A percentile compares a stretch with the other conserved stretches of the same genome.
Conservation (phyloP, 2,329 filamentous ascomycete genomes). For the Xylaria sp. region DNA sequence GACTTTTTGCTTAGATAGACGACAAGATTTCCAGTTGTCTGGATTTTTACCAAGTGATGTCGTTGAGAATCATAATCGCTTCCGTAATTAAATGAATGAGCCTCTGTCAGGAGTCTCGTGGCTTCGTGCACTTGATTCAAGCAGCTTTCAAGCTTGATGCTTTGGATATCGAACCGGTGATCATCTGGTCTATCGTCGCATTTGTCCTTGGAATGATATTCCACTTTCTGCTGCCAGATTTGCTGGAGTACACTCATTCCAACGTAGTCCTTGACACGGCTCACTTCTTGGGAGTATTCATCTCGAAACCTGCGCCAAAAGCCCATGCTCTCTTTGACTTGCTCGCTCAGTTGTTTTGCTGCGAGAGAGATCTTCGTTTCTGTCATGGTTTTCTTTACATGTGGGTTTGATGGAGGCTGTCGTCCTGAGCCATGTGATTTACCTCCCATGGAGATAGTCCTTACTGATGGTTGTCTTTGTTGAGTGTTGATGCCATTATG, state of each 20-base stretch:
- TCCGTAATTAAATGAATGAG: conserved; percentile 10
- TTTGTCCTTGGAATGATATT: conserved; percentile 27
- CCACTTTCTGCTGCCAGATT: conserved; percentile 39
- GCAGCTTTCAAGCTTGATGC: conserved; percentile 36
- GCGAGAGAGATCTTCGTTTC: conserved; percentile 37
- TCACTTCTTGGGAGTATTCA: conserved; percentile 35
- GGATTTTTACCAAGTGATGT: conserved; percentile 36
- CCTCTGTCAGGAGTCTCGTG: conserved; percentile 20
- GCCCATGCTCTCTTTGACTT: conserved; percentile 34
- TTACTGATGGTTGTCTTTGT: neutral
- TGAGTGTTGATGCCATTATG: neutral
- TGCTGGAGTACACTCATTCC: conserved; percentile 31
- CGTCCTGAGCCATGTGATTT: neutral
- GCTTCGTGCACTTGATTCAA: conserved; percentile 34
- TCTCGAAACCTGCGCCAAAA: conserved; percentile 34
- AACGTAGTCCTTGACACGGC: conserved; percentile 34
- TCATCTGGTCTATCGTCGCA: conserved; percentile 24
- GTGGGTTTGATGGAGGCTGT: neutral
- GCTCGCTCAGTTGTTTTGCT: conserved; percentile 34
- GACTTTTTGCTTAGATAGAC: conserved; percentile 32
- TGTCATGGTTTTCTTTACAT: conserved; percentile 21
- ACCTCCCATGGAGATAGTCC: neutral
- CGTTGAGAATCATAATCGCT: conserved; percentile 31
- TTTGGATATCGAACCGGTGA: conserved; percentile 34
- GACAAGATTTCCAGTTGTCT: conserved; percentile 26